phyloP scores from a whole-genome alignment of 2,329 filamentous ascomycete species.

The Pseudocercospora fuligena region DNA sequence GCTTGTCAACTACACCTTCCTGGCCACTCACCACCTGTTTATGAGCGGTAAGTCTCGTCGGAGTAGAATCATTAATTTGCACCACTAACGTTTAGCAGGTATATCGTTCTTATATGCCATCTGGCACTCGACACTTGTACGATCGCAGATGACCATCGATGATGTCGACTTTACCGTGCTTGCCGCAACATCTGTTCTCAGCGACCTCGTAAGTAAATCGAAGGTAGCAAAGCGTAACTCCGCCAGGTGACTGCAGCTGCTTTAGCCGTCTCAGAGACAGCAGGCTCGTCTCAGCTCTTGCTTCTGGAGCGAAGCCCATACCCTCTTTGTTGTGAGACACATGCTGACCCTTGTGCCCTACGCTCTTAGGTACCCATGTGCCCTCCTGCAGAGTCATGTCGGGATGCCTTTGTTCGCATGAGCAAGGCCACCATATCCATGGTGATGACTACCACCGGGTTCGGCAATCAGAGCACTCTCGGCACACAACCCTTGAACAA shows the following conservation, averaged over 20 bases:
- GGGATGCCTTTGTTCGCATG: conserved; percentile 93
- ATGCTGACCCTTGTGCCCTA: too few relatives aligned
- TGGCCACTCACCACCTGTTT: conserved; percentile 94
- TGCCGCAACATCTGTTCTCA: conserved; percentile 88
- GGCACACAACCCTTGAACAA: conserved; percentile 36
- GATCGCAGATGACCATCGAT: conserved; percentile 84
- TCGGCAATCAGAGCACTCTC: conserved; percentile 56
- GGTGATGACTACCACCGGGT: conserved; percentile 80
- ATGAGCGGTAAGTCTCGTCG: conserved; percentile 73
- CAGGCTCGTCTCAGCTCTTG: too few relatives aligned
- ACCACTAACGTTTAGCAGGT: conserved; percentile 46
- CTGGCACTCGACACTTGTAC: conserved; percentile 90
- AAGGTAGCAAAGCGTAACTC: too few relatives aligned
- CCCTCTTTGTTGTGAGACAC: too few relatives aligned
- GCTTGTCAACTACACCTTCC: conserved; percentile 92
- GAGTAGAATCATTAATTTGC: too few relatives aligned
- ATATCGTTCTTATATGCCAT: conserved; percentile 96
- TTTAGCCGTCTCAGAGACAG: too few relatives aligned
- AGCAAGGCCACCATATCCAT: conserved; percentile 95
- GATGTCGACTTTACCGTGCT: conserved; percentile 98
- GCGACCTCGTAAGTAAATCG: conserved; percentile 62
- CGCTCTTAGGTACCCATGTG: conserved; percentile 75
- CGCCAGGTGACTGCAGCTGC: too few relatives aligned
- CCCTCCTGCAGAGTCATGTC: conserved; percentile 89
- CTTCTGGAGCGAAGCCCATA: too few relatives aligned